These are phyloP conservation scores for Cyberlindnera misumaiensis DNA, from an alignment of 805 yeast species.

Conservation along the genomic window DNA sequence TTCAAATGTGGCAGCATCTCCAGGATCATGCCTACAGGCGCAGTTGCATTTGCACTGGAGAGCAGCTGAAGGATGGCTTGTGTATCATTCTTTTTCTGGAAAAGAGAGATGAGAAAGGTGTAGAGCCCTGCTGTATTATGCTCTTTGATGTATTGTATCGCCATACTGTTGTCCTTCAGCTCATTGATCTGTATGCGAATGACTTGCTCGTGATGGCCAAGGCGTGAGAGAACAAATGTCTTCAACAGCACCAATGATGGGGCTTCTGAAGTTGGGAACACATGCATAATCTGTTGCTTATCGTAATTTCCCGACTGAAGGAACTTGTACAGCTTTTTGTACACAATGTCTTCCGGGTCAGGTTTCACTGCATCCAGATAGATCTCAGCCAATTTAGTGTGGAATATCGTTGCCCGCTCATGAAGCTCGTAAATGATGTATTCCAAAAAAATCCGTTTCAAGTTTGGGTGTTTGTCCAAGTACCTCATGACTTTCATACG, in stretches of 20 bases:
- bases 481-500: constrained; percentile 46
- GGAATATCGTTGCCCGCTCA: constrained; percentile 31
- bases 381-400: constrained; percentile 36
- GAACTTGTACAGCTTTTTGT: constrained; percentile 29
- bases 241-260: constrained; percentile 32
- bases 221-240: constrained; percentile 49
- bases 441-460: constrained; percentile 45
- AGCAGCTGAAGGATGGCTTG: constrained; percentile 34
- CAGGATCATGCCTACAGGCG: constrained; percentile 10
- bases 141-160: constrained; percentile 45
- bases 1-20: constrained; percentile 10
- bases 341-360: constrained; percentile 12
- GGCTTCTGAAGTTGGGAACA: constrained; percentile 8
- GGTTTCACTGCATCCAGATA: constrained; percentile 31
- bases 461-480: constrained; percentile 28
- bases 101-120: constrained; percentile 29
- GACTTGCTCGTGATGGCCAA: constrained; percentile 57
- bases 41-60: constrained; percentile 28
- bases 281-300: constrained; percentile 23
- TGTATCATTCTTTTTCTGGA: constrained; percentile 27
- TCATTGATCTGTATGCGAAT: constrained; percentile 54
- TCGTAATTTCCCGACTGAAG: constrained; percentile 29
- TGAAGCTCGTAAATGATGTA: constrained; percentile 37
- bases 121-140: constrained; percentile 27
- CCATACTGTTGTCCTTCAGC: constrained; percentile 47